phyloP scores from a whole-genome alignment of 306 rosid genomes.

The Vigna unguiculata region DNA sequence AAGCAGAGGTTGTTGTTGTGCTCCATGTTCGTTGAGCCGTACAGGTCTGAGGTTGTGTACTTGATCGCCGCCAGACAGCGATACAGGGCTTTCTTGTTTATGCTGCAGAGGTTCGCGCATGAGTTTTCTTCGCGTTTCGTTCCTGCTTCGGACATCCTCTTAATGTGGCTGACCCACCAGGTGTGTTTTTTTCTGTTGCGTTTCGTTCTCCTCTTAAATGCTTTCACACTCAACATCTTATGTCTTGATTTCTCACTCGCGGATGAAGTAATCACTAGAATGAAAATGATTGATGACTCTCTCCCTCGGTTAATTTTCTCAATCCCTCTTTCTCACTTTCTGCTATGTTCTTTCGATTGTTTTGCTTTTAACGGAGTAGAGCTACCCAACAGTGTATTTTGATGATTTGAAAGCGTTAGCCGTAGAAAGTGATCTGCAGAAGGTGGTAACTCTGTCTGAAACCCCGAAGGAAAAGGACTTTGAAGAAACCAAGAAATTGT shows the following conservation, averaged over 20 bases:
- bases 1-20: slow-evolving; percentile 63
- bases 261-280: neutral
- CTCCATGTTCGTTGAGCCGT: slow-evolving; percentile 62
- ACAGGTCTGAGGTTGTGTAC: slow-evolving; percentile 72
- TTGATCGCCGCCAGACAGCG: slow-evolving; percentile 81
- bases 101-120: slow-evolving; percentile 59
- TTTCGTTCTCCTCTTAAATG: slow-evolving; percentile 27
- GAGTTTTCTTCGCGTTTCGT: slow-evolving; percentile 62
- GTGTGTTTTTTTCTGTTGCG: slow-evolving; percentile 47
- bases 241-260: neutral
- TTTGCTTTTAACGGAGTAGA: slow-evolving; percentile 56
- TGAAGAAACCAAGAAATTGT: slow-evolving; percentile 73
- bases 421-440: slow-evolving; percentile 61
- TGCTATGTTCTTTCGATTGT: neutral
- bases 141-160: slow-evolving; percentile 80
- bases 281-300: neutral
- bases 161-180: slow-evolving; percentile 93
- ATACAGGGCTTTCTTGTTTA: slow-evolving; percentile 72
- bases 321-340: neutral
- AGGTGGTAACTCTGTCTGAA: slow-evolving; percentile 64
- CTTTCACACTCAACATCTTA: neutral
- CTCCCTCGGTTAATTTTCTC: neutral
- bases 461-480: slow-evolving; percentile 56
- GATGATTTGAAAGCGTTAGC: slow-evolving; percentile 77
- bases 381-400: slow-evolving; percentile 82